These are phyloP conservation scores for Thalassiosira hispida DNA, from an alignment of 352 stramenopile species.

Conservation along the genomic window DNA sequence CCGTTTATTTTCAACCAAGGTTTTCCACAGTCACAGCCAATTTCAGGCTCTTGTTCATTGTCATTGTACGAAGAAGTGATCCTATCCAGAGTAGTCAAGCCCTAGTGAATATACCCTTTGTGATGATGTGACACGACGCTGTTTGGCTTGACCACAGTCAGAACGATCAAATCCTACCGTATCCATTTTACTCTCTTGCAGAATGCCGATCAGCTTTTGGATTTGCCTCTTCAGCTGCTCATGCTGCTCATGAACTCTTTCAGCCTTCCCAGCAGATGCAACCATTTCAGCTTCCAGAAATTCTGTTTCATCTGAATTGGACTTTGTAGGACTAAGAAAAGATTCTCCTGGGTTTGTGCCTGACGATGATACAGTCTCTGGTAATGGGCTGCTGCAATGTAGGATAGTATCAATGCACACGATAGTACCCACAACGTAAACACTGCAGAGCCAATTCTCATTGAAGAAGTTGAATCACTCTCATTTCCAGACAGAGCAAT, in stretches of 20 bases:
- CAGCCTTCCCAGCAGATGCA: background rate
- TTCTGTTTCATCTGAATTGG: background rate
- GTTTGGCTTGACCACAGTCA: background rate
- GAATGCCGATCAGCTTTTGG: background rate
- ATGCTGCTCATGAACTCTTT: background rate
- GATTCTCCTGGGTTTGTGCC: background rate
- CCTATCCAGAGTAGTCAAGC: background rate
- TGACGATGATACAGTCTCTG: background rate
- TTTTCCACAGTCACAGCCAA: background rate
- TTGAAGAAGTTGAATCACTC: background rate
- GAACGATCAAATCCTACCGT: background rate
- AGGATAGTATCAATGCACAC: background rate
- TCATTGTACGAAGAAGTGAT: background rate
- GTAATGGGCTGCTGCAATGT: background rate
- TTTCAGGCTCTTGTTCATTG: background rate
- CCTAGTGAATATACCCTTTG: background rate
- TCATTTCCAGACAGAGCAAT: background rate
- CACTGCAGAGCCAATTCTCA: background rate
- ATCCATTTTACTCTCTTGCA: background rate
- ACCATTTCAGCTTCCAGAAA: background rate
- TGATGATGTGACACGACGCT: background rate
- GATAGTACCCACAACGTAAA: background rate
- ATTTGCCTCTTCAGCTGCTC: background rate
- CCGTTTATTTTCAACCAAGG: background rate
- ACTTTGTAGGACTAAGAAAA: background rate